Evolutionary conservation across 2,329 filamentous ascomycete genomes (phyloP).

Genomic region (Fusarium compactum): DNA sequence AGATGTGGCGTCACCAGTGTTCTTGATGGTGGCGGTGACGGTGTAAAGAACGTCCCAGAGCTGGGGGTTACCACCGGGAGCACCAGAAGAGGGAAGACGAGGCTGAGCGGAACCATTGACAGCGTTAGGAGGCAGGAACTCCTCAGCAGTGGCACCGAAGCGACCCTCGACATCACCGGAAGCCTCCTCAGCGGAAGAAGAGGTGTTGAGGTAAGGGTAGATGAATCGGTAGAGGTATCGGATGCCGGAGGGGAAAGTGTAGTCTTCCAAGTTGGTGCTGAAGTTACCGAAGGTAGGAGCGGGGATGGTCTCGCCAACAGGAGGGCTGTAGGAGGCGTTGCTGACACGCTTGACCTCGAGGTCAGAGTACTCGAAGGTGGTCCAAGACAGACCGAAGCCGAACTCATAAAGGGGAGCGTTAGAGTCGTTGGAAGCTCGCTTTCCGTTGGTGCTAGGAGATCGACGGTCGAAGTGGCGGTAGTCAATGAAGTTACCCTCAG

Average conservation of each 20-base stretch:
- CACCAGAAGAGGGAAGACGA: slow-evolving; percentile 62
- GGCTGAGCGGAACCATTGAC: slow-evolving; percentile 68
- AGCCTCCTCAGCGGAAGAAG: slow-evolving; percentile 66
- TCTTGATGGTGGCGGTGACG: slow-evolving; percentile 75
- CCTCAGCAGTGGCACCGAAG: slow-evolving; percentile 69
- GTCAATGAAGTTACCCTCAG: slow-evolving; percentile 85
- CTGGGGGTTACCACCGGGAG: slow-evolving; percentile 72
- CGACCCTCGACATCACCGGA: slow-evolving; percentile 63
- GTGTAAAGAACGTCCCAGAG: slow-evolving; percentile 79
- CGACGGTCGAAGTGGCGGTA: slow-evolving; percentile 73
- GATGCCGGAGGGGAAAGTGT: slow-evolving; percentile 74
- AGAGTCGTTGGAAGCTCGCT: slow-evolving; percentile 38
- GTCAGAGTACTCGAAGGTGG: slow-evolving; percentile 80
- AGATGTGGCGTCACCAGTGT: slow-evolving; percentile 73
- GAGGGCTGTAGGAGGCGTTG: slow-evolving; percentile 65
- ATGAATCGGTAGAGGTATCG: slow-evolving; percentile 67
- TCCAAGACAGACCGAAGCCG: slow-evolving; percentile 84
- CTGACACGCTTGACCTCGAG: slow-evolving; percentile 67
- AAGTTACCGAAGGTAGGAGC: slow-evolving; percentile 75
- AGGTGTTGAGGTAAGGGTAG: slow-evolving; percentile 79
- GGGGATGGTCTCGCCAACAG: slow-evolving; percentile 69
- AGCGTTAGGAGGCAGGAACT: slow-evolving; percentile 71
- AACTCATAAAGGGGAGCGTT: slow-evolving; percentile 81
- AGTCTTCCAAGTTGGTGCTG: slow-evolving; percentile 72
- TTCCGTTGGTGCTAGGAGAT: slow-evolving; percentile 49